Conservation (phyloP, 1,284 basidiomycete species). For the Thecaphora thlaspeos region DNA sequence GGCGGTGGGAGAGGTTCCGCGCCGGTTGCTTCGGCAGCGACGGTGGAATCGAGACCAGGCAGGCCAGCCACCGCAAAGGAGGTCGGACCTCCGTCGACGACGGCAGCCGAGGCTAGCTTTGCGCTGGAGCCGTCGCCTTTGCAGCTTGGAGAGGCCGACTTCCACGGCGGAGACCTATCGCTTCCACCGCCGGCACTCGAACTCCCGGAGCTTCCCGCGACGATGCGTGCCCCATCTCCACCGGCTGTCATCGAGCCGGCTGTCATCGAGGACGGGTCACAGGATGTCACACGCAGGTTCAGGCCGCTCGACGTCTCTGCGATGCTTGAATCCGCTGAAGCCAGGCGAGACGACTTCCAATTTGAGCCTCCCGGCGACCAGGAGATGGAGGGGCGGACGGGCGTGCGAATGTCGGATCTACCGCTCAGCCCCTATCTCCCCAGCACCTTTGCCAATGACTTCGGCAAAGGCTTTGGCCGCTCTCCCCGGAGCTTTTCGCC, state of each 20-base stretch:
- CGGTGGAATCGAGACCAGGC: not conserved
- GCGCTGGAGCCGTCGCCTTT: not conserved
- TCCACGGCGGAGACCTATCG: slow-evolving; percentile 43
- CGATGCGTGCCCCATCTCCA: not conserved
- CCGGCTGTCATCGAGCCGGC: too few relatives aligned
- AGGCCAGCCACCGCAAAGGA: not conserved
- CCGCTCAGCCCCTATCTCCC: slow-evolving; percentile 46
- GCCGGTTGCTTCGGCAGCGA: too few relatives aligned
- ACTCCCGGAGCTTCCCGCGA: slow-evolving; percentile 5
- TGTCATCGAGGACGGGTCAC: not conserved
- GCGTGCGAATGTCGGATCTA: slow-evolving; percentile 51
- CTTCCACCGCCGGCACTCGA: slow-evolving; percentile 51
- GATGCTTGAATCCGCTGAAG: slow-evolving; percentile 2
- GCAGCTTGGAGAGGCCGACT: slow-evolving; percentile 15
- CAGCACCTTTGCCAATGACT: slow-evolving; percentile 27
- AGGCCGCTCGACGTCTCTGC: not conserved
- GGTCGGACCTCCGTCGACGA: not conserved
- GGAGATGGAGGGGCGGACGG: slow-evolving; percentile 43
- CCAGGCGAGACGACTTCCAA: slow-evolving; percentile 4
- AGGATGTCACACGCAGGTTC: slow-evolving; percentile 3
- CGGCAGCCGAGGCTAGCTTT: not conserved
- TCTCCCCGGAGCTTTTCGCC: slow-evolving; percentile 7
- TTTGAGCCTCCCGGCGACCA: slow-evolving; percentile 25
- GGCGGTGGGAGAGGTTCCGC: too few relatives aligned
- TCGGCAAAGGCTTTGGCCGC: slow-evolving; percentile 12